These are phyloP conservation scores for Hysterangium stoloniferum DNA, from an alignment of 768 basidiomycete genomes.

Conservation along the genomic window DNA sequence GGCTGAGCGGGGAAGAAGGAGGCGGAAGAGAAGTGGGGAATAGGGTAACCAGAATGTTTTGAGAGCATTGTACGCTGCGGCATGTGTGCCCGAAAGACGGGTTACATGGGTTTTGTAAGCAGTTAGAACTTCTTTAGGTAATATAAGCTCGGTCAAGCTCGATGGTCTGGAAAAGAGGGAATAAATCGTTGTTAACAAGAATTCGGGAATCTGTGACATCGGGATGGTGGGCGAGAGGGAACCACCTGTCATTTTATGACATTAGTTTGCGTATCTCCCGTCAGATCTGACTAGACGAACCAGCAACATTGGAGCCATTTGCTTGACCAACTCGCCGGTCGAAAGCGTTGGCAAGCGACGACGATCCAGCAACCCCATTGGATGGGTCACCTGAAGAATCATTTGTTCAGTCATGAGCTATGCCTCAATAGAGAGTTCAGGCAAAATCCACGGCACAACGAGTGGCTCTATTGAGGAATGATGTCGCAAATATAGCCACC, in stretches of 20 bases:
- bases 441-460: too few relatives aligned
- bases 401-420: too few relatives aligned
- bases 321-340: not conserved
- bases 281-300: not conserved
- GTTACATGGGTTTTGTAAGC: constrained; percentile 71
- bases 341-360: constrained; percentile 4
- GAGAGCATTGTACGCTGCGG: constrained; percentile 59
- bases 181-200: constrained; percentile 4
- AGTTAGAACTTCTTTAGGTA: constrained; percentile 4
- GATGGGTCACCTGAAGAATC: too few relatives aligned
- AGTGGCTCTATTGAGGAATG: too few relatives aligned
- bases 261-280: too few relatives aligned
- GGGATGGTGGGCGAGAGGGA: not conserved
- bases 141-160: not conserved
- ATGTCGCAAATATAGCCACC: too few relatives aligned
- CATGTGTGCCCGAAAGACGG: constrained; percentile 31
- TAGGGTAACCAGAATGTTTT: constrained; percentile 83
- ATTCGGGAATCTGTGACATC: not conserved
- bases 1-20: constrained; percentile 25
- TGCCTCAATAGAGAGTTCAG: too few relatives aligned
- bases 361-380: not conserved
- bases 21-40: constrained; percentile 70
- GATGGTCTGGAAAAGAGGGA: constrained; percentile 5
- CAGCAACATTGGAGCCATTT: not conserved
- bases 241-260: too few relatives aligned